These are phyloP conservation scores for Trichomonas vaginalis DNA, from an alignment of 208 protist genomes.

Conservation along the genomic window DNA sequence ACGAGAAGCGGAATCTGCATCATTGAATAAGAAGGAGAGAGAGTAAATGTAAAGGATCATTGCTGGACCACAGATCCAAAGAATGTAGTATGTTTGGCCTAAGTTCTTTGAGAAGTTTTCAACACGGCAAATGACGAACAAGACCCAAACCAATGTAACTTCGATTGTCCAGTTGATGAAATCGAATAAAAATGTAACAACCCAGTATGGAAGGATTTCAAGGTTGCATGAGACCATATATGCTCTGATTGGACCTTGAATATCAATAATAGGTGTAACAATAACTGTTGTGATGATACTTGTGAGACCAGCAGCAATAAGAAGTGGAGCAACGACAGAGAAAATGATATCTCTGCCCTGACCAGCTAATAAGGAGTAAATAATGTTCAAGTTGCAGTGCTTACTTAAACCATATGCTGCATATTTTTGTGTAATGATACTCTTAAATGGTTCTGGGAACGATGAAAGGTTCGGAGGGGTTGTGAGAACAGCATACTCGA, in stretches of 20 bases:
- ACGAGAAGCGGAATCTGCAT: neutral
- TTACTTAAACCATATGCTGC: neutral
- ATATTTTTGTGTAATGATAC: neutral
- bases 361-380: neutral
- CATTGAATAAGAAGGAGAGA: neutral
- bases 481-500: neutral
- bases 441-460: neutral
- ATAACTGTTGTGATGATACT: neutral
- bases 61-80: neutral
- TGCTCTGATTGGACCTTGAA: neutral
- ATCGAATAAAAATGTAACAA: neutral
- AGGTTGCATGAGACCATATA: constrained; percentile 6
- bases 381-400: neutral
- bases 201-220: neutral
- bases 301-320: neutral
- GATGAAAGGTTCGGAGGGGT: neutral
- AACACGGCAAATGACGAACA: neutral
- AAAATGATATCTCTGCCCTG: neutral
- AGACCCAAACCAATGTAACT: neutral
- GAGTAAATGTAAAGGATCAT: neutral
- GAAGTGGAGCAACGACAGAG: neutral
- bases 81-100: neutral
- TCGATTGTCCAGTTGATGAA: neutral
- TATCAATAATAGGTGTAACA: neutral
- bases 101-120: neutral